Evolutionary conservation across 768 basidiomycete genomes (phyloP), one percentile per base, ranked within the genome.

Genomic region (Stropharia rugosoannulata): DNA sequence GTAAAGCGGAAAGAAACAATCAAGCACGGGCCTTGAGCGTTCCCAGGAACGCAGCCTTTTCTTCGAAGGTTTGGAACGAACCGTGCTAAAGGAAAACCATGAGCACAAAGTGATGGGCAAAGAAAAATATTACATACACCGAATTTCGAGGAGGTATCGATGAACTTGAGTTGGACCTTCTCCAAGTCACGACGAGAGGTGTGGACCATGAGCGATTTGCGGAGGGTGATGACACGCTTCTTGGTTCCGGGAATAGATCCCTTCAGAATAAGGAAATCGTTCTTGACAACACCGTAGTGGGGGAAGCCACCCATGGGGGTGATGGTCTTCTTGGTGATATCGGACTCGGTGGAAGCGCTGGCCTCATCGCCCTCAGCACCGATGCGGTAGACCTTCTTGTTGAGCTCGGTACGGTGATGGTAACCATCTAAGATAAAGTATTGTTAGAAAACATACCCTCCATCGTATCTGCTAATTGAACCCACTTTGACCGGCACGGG

Each of bases 261-360:
- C 82, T 98, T 98, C 75, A 98, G 80, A 75, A 99, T 86, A 67
- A 99, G 76, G 83, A 88, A 99, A 74, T 98, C 97, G 81, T 97
- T 96, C 84, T 91, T 95, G 79, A 98, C 90, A 68, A 97, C 83
- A 84, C 96, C 95, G 73, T 98, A 98, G 72, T 97, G 94, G 56
- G 95, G 94, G 89, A 96, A 99, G 70, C 96, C 97, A 80, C 97
- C 97, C 86, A 98, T 84, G 51, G 97, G 97, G 55, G 92, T 98
- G 72, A 96, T 95, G 59, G 77, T 61, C 82, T 97, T 97, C 79
- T 91, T 85, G 65, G 94, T 96, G 68, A 93, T 84, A 73, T 98
- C 97, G 55, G 89, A 86, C 66, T 98, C 95, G 36, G 97, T 98
- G 53, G 95, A 89, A 12, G 94, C 97, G 64, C 94, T 95, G 56